Conservation (phyloP, 164 flowering plant genomes). For the Piper betle region DNA sequence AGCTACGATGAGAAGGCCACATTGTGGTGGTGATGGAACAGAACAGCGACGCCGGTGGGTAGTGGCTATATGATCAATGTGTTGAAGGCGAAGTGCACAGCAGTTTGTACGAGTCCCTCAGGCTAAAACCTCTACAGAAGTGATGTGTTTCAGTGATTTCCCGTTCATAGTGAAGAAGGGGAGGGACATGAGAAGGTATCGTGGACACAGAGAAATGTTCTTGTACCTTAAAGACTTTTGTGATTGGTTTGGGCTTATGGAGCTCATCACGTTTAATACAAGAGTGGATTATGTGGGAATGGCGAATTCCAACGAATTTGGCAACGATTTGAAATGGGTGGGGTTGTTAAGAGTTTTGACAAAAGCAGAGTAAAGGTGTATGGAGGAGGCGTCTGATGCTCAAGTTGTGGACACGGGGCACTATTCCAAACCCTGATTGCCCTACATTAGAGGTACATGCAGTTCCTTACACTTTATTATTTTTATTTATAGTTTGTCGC, state of each 20-base stretch:
- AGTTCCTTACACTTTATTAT: not conserved
- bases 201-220: slow-evolving; percentile 62
- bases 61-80: slow-evolving; percentile 62
- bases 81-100: slow-evolving; percentile 58
- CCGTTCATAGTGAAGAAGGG: slow-evolving; percentile 60
- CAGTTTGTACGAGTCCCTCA: slow-evolving; percentile 62
- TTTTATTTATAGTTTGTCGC: not conserved
- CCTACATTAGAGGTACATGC: slow-evolving; percentile 57
- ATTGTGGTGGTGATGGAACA: slow-evolving; percentile 63
- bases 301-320: slow-evolving; percentile 27
- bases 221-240: slow-evolving; percentile 58
- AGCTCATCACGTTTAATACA: slow-evolving; percentile 58
- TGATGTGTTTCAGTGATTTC: slow-evolving; percentile 81
- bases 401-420: slow-evolving; percentile 89
- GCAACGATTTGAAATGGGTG: slow-evolving; percentile 53
- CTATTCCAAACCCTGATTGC: slow-evolving; percentile 74
- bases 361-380: slow-evolving; percentile 18
- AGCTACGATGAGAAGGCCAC: slow-evolving; percentile 75
- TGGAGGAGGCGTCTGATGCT: slow-evolving; percentile 79
- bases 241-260: slow-evolving; percentile 55
- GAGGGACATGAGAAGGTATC: slow-evolving; percentile 72
- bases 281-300: slow-evolving; percentile 69
- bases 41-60: slow-evolving; percentile 76
- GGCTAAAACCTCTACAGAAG: slow-evolving; percentile 66
- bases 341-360: slow-evolving; percentile 41